These are phyloP conservation scores for Eucalyptus pauciflora DNA, from an alignment of 345 rosid species.

Conservation along the genomic window DNA sequence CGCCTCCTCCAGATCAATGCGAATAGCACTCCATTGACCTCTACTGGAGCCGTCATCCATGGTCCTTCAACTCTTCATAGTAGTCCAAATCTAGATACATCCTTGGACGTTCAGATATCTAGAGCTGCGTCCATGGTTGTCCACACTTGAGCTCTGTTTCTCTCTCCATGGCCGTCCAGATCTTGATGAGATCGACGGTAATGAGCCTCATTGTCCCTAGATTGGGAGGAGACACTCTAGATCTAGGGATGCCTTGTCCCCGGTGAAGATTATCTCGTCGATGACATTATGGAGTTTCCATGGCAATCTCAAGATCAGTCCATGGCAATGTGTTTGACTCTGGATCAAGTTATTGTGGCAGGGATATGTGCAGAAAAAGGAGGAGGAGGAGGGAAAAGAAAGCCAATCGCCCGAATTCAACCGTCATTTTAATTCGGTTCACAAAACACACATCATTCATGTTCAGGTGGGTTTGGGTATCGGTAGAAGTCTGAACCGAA, in stretches of 20 bases:
- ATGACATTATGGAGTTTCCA: not conserved
- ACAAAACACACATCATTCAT: not conserved
- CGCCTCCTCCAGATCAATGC: not conserved
- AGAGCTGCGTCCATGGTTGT: not conserved
- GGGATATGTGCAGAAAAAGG: not conserved
- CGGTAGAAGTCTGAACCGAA: not conserved
- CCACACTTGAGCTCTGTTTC: not conserved
- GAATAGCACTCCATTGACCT: not conserved
- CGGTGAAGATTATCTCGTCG: not conserved
- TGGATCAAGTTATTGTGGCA: not conserved
- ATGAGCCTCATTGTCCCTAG: not conserved
- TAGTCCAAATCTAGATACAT: too few species aligned
- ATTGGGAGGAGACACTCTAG: not conserved
- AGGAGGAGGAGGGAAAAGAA: not conserved
- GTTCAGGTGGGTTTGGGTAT: not conserved
- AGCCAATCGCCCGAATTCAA: not conserved
- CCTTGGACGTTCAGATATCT: not conserved
- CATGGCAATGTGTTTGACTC: not conserved
- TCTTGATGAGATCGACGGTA: not conserved
- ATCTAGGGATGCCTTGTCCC: not conserved
- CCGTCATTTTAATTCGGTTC: not conserved
- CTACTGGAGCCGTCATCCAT: too few species aligned
- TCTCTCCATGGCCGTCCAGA: not conserved
- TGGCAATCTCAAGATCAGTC: not conserved
- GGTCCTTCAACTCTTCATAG: too few species aligned